Base-by-base conservation (phyloP, 1,284 basidiomycete species). In the Leccinum subrobustum region DNA sequence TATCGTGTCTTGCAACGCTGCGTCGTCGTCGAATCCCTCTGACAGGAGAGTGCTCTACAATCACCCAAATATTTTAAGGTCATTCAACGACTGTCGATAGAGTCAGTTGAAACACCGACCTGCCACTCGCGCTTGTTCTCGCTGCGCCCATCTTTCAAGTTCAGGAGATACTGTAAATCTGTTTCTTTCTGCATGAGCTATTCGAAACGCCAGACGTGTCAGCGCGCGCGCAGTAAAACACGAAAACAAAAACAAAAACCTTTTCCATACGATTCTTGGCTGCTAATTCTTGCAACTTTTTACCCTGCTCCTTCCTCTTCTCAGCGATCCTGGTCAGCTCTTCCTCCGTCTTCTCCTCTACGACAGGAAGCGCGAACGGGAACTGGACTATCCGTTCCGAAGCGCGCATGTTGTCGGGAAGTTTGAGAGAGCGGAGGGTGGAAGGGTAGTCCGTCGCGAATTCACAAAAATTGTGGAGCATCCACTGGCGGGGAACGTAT, bases 251-350 rank as follows among this genome's bases (percentile, higher is more conserved):
- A 5, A 42, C 11, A 23, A 31, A 29, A 60, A 91, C 92, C 82
- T 95, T 96, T 67, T 98, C 95, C 65, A 86, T 78, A 9, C 96
- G 78, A 64, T 89, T 89, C 72, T 89, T 92, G 0, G 92, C 89
- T n/a, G 94, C 93, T 70, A 97, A 87, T 75, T 98, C 95, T 75
- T 96, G 95, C 53, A 99, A 72, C 68, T 95, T 88, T 59, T 86
- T 82, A 0, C 94, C 95, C 63, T 95, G 91, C 72, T 96, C 93
- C 69, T 85, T 88, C 62, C 92, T 79, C 70, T 88, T 87, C 73
- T 97, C 95, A 1, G 89, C 80, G 47, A 88, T 83, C 25, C 86
- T 82, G 1, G 86, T 84, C 0, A 97, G 75, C 70, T 98, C 96
- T 66, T 97, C 96, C 67, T 95, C 93, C 0, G 93, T 92, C 75